Conservation (phyloP, 73 alveolate species). For the Blepharisma stoltei region DNA sequence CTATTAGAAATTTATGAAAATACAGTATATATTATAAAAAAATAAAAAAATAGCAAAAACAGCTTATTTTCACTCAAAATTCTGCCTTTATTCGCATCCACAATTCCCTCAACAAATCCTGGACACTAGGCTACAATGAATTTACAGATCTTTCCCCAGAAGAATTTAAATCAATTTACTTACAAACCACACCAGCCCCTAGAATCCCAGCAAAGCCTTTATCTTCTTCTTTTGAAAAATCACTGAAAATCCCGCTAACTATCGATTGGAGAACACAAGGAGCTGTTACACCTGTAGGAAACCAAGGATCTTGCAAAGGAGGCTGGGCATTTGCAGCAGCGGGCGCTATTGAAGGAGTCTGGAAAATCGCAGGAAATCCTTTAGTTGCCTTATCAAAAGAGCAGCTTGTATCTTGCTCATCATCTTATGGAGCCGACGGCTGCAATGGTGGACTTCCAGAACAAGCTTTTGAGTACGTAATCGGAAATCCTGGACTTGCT, state of each 20-base stretch:
- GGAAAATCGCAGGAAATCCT: background rate
- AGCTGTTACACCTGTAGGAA: conserved; percentile 37
- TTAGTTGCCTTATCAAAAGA: conserved; percentile 18
- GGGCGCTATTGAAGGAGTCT: conserved; percentile 47
- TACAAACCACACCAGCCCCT: conserved; percentile 24
- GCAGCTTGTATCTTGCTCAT: conserved; percentile 38
- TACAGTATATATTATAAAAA: too few relatives aligned
- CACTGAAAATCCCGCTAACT: background rate
- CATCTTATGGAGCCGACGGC: conserved; percentile 8
- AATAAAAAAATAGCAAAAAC: too few relatives aligned
- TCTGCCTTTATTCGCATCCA: conserved; percentile 3
- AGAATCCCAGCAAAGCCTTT: too few relatives aligned
- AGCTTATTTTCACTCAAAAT: conserved; percentile 39
- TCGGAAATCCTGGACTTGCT: conserved; percentile 18
- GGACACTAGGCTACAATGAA: conserved; percentile 39
- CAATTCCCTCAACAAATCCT: background rate
- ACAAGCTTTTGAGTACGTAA: conserved; percentile 62
- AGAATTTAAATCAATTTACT: conserved; percentile 43
- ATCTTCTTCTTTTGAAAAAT: background rate
- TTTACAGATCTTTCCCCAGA: conserved; percentile 58
- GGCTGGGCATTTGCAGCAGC: conserved; percentile 61
- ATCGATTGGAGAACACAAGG: conserved; percentile 42
- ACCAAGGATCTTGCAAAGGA: conserved; percentile 55
- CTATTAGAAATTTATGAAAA: too few relatives aligned
- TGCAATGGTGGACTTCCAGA: conserved; percentile 69